Percentiles rank a stretch among this genome's conserved stretches.
These are phyloP conservation scores for Microcos paniculata DNA, from an alignment of 345 rosid species.

Conservation along the genomic window DNA sequence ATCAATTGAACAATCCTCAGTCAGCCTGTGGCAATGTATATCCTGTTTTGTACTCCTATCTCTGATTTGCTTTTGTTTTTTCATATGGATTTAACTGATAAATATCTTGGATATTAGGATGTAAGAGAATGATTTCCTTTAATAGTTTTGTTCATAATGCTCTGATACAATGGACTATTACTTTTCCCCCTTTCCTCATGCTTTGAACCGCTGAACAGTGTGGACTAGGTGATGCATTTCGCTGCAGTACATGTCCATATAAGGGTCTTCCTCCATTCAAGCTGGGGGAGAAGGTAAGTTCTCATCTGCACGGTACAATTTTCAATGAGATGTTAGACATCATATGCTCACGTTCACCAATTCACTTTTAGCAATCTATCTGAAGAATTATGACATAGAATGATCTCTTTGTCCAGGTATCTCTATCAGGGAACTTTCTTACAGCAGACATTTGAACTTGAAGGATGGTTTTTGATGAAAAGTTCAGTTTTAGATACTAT, in stretches of 20 bases:
- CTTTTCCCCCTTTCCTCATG: not conserved
- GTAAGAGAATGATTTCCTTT: not conserved
- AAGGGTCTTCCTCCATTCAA: slow-evolving; percentile 89
- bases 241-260: slow-evolving; percentile 93
- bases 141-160: not conserved
- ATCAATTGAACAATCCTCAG: slow-evolving; percentile 84
- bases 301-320: not conserved
- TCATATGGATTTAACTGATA: not conserved
- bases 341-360: not conserved
- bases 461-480: not conserved
- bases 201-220: slow-evolving; percentile 44
- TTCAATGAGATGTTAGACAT: not conserved
- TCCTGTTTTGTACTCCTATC: slow-evolving; percentile 7
- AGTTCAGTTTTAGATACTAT: not conserved
- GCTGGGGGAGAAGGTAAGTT: slow-evolving; percentile 84
- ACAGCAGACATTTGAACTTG: slow-evolving; percentile 62
- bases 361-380: not conserved
- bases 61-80: not conserved
- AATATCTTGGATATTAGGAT: not conserved
- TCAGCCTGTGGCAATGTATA: slow-evolving; percentile 94
- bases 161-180: not conserved
- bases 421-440: slow-evolving; percentile 74
- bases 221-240: slow-evolving; percentile 97
- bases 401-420: slow-evolving; percentile 49
- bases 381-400: not conserved